Percentiles rank a stretch among this genome's conserved stretches.
Conservation (phyloP, 2,329 filamentous ascomycete species). For the Chaetomiaceae sp. region DNA sequence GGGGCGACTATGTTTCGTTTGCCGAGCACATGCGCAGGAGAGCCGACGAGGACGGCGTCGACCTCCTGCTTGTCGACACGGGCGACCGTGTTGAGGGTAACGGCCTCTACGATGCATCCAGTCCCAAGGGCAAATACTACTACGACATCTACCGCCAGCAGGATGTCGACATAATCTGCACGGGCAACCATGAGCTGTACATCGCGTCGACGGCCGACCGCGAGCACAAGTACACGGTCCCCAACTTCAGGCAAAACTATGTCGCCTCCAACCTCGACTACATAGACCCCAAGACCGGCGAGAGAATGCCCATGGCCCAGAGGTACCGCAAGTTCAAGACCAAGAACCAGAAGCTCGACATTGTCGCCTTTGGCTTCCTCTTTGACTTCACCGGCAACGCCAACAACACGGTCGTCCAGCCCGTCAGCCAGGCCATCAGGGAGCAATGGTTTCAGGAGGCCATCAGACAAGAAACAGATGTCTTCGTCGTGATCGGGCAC, state of each 20-base stretch:
- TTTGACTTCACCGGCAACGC: slow-evolving; percentile 90
- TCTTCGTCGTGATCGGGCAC: slow-evolving; percentile 85
- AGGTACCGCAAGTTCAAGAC: slow-evolving; percentile 88
- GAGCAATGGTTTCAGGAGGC: slow-evolving; percentile 86
- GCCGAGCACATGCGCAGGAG: slow-evolving; percentile 73
- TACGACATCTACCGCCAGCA: slow-evolving; percentile 84
- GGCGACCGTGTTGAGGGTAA: slow-evolving; percentile 92
- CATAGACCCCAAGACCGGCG: slow-evolving; percentile 64
- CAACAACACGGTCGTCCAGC: slow-evolving; percentile 83
- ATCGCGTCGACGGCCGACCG: slow-evolving; percentile 69
- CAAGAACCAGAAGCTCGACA: slow-evolving; percentile 76
- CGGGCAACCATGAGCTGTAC: slow-evolving; percentile 95
- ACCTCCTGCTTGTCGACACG: slow-evolving; percentile 91
- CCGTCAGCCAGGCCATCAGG: slow-evolving; percentile 73
- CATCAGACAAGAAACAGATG: slow-evolving; percentile 76
- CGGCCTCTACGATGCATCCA: slow-evolving; percentile 85
- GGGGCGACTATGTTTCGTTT: slow-evolving; percentile 97
- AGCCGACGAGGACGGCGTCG: slow-evolving; percentile 72
- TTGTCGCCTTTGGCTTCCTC: slow-evolving; percentile 88
- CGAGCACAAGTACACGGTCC: slow-evolving; percentile 76
- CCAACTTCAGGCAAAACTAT: slow-evolving; percentile 75
- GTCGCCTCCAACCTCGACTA: slow-evolving; percentile 93
- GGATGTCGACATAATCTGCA: slow-evolving; percentile 75
- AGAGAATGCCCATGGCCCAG: slow-evolving; percentile 70
- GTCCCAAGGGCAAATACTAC: slow-evolving; percentile 82